Percentiles rank a stretch among this genome's conserved stretches.
Conservation (phyloP, 2,329 filamentous ascomycete genomes). For the Lachnellula cervina region DNA sequence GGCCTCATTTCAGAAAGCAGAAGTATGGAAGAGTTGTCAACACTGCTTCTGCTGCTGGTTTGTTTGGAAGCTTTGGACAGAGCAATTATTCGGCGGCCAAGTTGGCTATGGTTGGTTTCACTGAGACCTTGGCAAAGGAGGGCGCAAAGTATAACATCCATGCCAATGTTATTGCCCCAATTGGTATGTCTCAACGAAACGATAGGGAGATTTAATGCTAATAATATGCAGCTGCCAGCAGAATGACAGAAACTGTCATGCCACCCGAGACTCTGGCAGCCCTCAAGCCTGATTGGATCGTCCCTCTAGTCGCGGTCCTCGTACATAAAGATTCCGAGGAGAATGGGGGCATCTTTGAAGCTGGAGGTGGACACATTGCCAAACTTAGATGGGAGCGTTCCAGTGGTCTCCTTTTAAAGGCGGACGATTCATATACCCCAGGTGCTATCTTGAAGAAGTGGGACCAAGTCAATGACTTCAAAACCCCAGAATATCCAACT, state of each 20-base stretch:
- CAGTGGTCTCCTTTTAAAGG: conserved; percentile 81
- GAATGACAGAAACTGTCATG: conserved; percentile 95
- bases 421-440: conserved; percentile 82
- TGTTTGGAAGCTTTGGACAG: conserved; percentile 95
- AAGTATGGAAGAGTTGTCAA: conserved; percentile 97
- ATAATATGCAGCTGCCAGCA: conserved; percentile 64
- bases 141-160: conserved; percentile 97
- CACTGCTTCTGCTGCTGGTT: conserved; percentile 89
- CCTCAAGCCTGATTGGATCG: conserved; percentile 83
- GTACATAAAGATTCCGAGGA: conserved; percentile 80
- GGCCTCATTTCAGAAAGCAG: conserved; percentile 97
- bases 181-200: conserved; percentile 37
- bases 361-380: conserved; percentile 84
- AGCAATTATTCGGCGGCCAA: conserved; percentile 97
- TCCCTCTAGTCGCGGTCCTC: conserved; percentile 84
- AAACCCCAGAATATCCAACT: conserved; percentile 72
- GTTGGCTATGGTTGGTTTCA: conserved; percentile 92
- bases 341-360: conserved; percentile 88
- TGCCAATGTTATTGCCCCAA: conserved; percentile 89
- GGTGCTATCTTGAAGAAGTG: conserved; percentile 85
- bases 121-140: conserved; percentile 96
- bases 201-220: conserved; percentile 9
- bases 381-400: conserved; percentile 96
- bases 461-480: conserved; percentile 83
- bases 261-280: conserved; percentile 81